Evolutionary conservation across 1,139 yeast species (phyloP).

Genomic region (Taphrina wiesneri): DNA sequence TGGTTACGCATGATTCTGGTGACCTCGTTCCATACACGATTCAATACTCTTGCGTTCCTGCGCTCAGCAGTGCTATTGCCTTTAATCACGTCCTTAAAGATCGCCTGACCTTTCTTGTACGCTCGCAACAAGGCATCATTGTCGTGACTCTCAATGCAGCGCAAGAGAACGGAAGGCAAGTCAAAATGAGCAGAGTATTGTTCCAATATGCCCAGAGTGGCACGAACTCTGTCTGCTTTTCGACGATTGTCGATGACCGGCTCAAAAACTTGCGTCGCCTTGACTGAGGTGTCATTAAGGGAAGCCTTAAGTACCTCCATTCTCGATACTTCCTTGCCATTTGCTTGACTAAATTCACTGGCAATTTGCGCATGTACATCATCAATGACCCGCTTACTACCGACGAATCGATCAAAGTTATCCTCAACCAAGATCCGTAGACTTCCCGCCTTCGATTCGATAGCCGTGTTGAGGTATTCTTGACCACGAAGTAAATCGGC

Average conservation of each 20-base stretch:
- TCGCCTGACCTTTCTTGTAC: slow-evolving; percentile 60
- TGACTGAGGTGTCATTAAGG: slow-evolving; percentile 44
- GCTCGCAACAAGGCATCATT: slow-evolving; percentile 72
- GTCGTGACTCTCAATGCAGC: slow-evolving; percentile 58
- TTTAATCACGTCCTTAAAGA: slow-evolving; percentile 42
- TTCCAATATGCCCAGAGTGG: slow-evolving; percentile 64
- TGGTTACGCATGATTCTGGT: slow-evolving; percentile 65
- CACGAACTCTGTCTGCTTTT: slow-evolving; percentile 60
- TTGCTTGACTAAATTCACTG: slow-evolving; percentile 43
- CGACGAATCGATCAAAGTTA: slow-evolving; percentile 73
- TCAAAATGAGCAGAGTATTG: slow-evolving; percentile 67
- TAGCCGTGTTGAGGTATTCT: slow-evolving; percentile 59
- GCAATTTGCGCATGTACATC: slow-evolving; percentile 54
- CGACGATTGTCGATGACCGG: slow-evolving; percentile 70
- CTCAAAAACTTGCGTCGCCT: slow-evolving; percentile 67
- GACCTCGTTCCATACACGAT: slow-evolving; percentile 67
- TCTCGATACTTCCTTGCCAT: slow-evolving; percentile 48
- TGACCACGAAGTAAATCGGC: slow-evolving; percentile 61
- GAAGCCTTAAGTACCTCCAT: slow-evolving; percentile 43
- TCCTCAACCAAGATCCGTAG: slow-evolving; percentile 67
- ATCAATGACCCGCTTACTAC: slow-evolving; percentile 69
- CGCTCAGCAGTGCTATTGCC: slow-evolving; percentile 37
- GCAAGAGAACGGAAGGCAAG: slow-evolving; percentile 62
- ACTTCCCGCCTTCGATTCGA: slow-evolving; percentile 65
- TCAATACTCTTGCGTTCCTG: slow-evolving; percentile 45